These are phyloP conservation scores for Moesziomyces parantarcticus DNA, from an alignment of 1,284 basidiomycete species.

Conservation along the genomic window DNA sequence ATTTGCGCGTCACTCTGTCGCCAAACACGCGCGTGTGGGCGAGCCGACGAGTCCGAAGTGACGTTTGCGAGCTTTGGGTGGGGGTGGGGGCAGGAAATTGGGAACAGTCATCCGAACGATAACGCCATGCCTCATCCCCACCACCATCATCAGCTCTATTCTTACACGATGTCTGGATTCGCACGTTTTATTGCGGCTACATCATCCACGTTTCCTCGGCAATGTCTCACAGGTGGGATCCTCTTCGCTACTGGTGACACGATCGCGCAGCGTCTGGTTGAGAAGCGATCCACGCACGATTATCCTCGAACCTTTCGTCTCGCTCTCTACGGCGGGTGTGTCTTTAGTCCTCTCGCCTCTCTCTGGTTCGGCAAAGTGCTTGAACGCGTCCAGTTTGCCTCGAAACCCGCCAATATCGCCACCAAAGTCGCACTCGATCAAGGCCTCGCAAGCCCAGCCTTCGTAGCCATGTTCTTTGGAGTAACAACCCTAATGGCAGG, in stretches of 20 bases:
- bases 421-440: slow-evolving; percentile 59
- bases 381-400: slow-evolving; percentile 43
- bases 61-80: too few relatives aligned
- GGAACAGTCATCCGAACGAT: too few relatives aligned
- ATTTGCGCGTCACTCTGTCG: too few relatives aligned
- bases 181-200: slow-evolving; percentile 51
- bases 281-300: slow-evolving; percentile 48
- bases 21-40: too few relatives aligned
- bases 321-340: slow-evolving; percentile 51
- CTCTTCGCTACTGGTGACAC: slow-evolving; percentile 59
- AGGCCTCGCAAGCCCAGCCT: slow-evolving; percentile 44
- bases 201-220: slow-evolving; percentile 54
- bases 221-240: slow-evolving; percentile 53
- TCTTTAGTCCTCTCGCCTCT: slow-evolving; percentile 56
- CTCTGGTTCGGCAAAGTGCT: slow-evolving; percentile 56
- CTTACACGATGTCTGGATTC: slow-evolving; percentile 36
- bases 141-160: neutral
- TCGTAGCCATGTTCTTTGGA: slow-evolving; percentile 51
- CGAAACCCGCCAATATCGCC: slow-evolving; percentile 36
- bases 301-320: slow-evolving; percentile 44
- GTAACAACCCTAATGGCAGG: slow-evolving; percentile 53
- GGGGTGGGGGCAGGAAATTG: too few relatives aligned
- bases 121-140: neutral
- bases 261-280: slow-evolving; percentile 58
- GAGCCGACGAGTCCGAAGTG: too few relatives aligned